A percentile compares a stretch with the other conserved stretches of the same genome.
These are phyloP conservation scores for Diutina rugosa DNA, from an alignment of 1,139 yeast genomes.

Conservation along the genomic window DNA sequence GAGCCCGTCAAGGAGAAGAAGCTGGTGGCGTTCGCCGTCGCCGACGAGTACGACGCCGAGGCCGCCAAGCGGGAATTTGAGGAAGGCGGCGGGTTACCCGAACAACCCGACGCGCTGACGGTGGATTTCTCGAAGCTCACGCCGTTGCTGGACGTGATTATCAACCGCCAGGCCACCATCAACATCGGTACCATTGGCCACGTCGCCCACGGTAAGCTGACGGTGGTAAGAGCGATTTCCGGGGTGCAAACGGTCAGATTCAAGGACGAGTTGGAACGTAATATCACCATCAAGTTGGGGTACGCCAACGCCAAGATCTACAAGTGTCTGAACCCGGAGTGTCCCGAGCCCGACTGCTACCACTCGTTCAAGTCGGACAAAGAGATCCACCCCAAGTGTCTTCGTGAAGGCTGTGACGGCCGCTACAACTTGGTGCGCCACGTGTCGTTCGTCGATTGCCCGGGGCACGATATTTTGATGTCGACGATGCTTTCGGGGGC, in stretches of 20 bases:
- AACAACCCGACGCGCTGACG: conserved; percentile 76
- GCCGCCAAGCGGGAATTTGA: conserved; percentile 72
- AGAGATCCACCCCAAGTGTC: conserved; percentile 89
- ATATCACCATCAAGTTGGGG: conserved; percentile 95
- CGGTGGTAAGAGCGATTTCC: conserved; percentile 97
- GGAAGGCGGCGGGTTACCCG: conserved; percentile 98
- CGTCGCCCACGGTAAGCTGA: conserved; percentile 98
- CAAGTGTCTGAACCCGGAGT: conserved; percentile 74
- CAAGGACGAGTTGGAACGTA: conserved; percentile 97
- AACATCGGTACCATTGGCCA: conserved; percentile 93
- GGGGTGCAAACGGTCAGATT: conserved; percentile 98
- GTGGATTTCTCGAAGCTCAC: conserved; percentile 61
- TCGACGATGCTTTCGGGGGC: conserved; percentile 99
- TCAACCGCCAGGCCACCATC: conserved; percentile 97
- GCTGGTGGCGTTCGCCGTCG: conserved; percentile 72
- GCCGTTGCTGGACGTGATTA: conserved; percentile 87
- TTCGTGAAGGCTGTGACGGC: conserved; percentile 69
- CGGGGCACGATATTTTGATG: conserved; percentile 99
- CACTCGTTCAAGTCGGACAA: conserved; percentile 88
- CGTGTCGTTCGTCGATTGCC: conserved; percentile 98
- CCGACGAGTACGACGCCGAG: conserved; percentile 58
- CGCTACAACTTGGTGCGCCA: conserved; percentile 88
- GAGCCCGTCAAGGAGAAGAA: conserved; percentile 40
- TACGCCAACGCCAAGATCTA: conserved; percentile 98
- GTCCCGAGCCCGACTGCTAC: conserved; percentile 94